Base-by-base conservation (phyloP, 345 rosid species). In the Anastatica hierochuntica region DNA sequence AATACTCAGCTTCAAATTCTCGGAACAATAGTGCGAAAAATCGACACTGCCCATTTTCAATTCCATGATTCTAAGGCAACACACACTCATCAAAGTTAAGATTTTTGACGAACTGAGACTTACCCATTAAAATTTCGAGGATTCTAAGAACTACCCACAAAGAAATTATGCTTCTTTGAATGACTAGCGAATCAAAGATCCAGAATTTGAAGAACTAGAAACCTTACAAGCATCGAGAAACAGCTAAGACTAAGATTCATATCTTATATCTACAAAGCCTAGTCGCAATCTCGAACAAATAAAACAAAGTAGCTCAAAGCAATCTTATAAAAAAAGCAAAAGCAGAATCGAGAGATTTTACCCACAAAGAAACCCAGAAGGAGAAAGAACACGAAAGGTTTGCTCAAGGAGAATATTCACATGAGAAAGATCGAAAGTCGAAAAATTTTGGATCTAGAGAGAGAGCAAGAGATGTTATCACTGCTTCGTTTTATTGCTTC, bases 241-340 rank as follows among this genome's bases (percentile, higher is more conserved):
- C 23, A 43, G 58, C 58, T 74, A 72, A 58, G 65, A 71, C 37
- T 63, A 52, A 18, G 35, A 64, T 40, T 72, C 13, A 35, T 14
- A 40, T 47, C 43, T 23, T 33, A 37, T 43, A 2, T 10, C 39
- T 14, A 43, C 43, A 20, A 4, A 51, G 14, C 58, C 8, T 12
- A 5, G 27, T 27, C 19, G 26, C 15, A 30, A 39, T 47, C n/a
- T 8, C 11, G 14, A 53, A 63, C 36, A 55, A 19, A 15, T 4
- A 46, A 21, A 45, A 27, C 38, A 39, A 63, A 55, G 44, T 41
- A 5, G 23, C 31, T 48, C 23, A 23, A 24, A 52, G 39, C 49
- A 55, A 60, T 53, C 34, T 16, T 4, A 61, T 3, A 37, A 15
- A 62, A 5, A 5, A 21, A 53, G 13, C 23, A 56, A 49, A 56